Conservation (phyloP, 116 monocot species). For the Iris pallida region DNA sequence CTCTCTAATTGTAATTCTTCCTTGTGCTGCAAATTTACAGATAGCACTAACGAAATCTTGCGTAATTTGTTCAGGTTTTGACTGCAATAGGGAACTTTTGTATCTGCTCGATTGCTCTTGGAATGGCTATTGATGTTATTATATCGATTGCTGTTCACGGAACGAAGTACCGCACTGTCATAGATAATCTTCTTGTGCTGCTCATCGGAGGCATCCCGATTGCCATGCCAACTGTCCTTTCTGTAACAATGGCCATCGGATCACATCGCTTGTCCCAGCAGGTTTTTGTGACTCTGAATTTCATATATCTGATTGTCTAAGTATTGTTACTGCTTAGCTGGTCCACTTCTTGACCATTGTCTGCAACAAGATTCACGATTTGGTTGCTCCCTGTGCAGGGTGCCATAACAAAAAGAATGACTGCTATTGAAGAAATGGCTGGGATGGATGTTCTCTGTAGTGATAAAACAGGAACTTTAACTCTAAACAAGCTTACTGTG, state of each 20-base stretch:
- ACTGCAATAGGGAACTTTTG: constrained; percentile 44
- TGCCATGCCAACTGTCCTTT: constrained; percentile 54
- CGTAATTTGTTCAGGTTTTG: constrained; percentile 28
- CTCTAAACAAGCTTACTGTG: constrained; percentile 40
- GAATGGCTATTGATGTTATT: constrained; percentile 41
- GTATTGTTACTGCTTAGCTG: no score
- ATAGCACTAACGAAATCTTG: background rate
- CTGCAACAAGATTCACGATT: background rate
- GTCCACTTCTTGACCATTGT: background rate
- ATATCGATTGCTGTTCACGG: constrained; percentile 27
- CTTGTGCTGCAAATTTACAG: no score
- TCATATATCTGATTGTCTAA: background rate
- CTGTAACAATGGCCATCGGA: constrained; percentile 56
- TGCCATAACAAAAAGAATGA: constrained; percentile 51
- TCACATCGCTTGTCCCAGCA: constrained; percentile 43
- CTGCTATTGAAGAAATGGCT: constrained; percentile 50
- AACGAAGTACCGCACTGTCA: constrained; percentile 22
- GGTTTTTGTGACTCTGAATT: constrained; percentile 7
- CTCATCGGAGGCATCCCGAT: constrained; percentile 54
- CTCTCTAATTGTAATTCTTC: no score
- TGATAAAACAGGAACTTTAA: constrained; percentile 48
- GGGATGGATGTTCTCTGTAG: constrained; percentile 47
- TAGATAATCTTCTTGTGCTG: constrained; percentile 46
- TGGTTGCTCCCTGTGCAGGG: constrained; percentile 19
- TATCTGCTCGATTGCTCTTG: constrained; percentile 42